A percentile compares a stretch with the other conserved stretches of the same genome.
These are phyloP conservation scores for Lactarius vividus DNA, from an alignment of 768 basidiomycete species.

Conservation along the genomic window DNA sequence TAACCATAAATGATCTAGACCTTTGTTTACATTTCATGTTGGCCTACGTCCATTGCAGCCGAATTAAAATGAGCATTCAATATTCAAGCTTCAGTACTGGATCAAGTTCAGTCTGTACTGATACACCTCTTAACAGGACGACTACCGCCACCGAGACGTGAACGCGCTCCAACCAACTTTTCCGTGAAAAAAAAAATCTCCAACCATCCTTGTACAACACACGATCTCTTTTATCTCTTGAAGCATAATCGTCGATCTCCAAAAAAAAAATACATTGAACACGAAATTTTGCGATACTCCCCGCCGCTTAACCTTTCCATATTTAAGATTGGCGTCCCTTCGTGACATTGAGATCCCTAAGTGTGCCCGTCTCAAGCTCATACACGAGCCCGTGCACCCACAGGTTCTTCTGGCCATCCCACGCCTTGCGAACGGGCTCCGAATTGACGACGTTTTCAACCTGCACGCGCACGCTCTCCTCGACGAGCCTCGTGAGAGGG, in stretches of 20 bases:
- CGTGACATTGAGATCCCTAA: conserved; percentile 32
- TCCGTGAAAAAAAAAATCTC: no score
- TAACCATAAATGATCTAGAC: no score
- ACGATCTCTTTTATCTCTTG: neutral
- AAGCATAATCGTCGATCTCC: neutral
- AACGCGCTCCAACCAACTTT: no score
- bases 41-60: no score
- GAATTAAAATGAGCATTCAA: no score
- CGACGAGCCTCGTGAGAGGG: conserved; percentile 22
- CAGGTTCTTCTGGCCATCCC: conserved; percentile 40
- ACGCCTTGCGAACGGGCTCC: conserved; percentile 31
- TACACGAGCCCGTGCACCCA: conserved; percentile 56
- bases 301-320: neutral
- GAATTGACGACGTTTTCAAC: conserved; percentile 32
- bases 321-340: neutral
- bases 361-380: conserved; percentile 32
- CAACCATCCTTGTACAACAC: neutral
- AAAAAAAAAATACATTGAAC: no score
- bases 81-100: no score
- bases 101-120: no score
- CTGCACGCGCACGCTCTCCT: conserved; percentile 29
- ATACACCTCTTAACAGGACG: no score
- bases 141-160: no score
- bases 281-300: neutral
- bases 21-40: no score